Conservation (phyloP, 371 early-diverging fungal species). For the Mortierella sp. region DNA sequence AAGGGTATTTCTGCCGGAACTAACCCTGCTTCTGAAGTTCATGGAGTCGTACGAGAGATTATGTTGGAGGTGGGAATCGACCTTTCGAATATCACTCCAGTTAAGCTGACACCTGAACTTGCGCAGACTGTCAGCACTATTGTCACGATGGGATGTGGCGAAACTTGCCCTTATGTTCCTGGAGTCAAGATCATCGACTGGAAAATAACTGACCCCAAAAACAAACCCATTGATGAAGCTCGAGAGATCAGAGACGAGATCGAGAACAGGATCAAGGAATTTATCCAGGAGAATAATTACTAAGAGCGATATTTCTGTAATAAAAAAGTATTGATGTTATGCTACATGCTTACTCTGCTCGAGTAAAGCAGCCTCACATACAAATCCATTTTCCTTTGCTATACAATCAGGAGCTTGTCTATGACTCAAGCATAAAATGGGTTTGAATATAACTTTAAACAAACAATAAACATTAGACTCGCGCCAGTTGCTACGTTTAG, state of each 20-base stretch:
- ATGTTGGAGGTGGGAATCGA: slow-evolving; percentile 43
- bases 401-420: too few relatives aligned
- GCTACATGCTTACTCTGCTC: too few relatives aligned
- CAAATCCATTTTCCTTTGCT: too few relatives aligned
- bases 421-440: too few relatives aligned
- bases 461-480: too few relatives aligned
- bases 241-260: slow-evolving; percentile 47
- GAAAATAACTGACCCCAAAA: slow-evolving; percentile 47
- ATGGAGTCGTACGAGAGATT: slow-evolving; percentile 25
- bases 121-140: slow-evolving; percentile 35
- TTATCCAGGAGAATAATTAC: slow-evolving; percentile 40
- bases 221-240: slow-evolving; percentile 37
- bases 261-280: slow-evolving; percentile 30
- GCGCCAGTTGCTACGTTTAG: too few relatives aligned
- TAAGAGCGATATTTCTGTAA: not conserved
- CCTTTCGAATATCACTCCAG: slow-evolving; percentile 31
- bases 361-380: too few relatives aligned
- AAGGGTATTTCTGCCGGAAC: slow-evolving; percentile 50
- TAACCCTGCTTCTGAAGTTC: slow-evolving; percentile 44
- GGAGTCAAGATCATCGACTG: slow-evolving; percentile 55
- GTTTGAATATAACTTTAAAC: too few relatives aligned
- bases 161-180: slow-evolving; percentile 54
- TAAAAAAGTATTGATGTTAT: too few relatives aligned
- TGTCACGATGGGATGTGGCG: slow-evolving; percentile 59
- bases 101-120: slow-evolving; percentile 44